Base-by-base conservation (phyloP, 768 basidiomycete genomes). In the Kwoniella sp. region DNA sequence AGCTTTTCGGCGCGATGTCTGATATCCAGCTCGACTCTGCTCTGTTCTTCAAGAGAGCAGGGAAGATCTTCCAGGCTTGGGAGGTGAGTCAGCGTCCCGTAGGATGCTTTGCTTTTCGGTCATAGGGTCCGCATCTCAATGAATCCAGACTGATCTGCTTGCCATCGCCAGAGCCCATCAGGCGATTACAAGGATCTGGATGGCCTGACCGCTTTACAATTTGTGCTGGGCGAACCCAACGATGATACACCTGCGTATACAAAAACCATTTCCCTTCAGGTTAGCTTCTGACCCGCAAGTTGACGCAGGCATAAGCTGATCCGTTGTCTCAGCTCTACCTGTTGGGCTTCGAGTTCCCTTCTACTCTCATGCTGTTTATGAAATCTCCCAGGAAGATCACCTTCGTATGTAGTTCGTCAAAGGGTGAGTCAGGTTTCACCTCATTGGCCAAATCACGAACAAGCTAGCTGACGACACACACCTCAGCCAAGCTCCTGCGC, bases 301-400 rank as follows among this genome's bases (percentile, higher is more conserved):
- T 14, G 27, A 22, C 12, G 19, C 22, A 2, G 6, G 10, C 12
- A 36, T 32, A 28, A 39, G 31, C 20, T 47, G n/a, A 28, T 46
- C 15, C 32, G 44, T 25, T 23, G 11, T 23, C 20, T 37, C 61
- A 95, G 93, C 92, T 91, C 69, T 95, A 91, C 88, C 79, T 99
- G 15, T 81, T 98, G 32, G 93, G 92, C 12, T 98, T 91, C 74
- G 93, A 99, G 75, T 98, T 98, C 69, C 95, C 93, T 2, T 89
- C 90, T 0, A 96, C 93, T 0, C 78, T 96, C 25, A 80, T 92
- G 52, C 77, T 96, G 17, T 87, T 98, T 65, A 80, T 84, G 51
- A 57, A 59, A 42, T 58, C 60, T 6, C 60, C 64, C 15, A 78
- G 84, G 47, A 86, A 82, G 66, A 76, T 98, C 17, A 78, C 78